Percentiles rank a stretch among this genome's conserved stretches.
Conservation (phyloP, 1,284 basidiomycete species). For the Puccinia hordei region DNA sequence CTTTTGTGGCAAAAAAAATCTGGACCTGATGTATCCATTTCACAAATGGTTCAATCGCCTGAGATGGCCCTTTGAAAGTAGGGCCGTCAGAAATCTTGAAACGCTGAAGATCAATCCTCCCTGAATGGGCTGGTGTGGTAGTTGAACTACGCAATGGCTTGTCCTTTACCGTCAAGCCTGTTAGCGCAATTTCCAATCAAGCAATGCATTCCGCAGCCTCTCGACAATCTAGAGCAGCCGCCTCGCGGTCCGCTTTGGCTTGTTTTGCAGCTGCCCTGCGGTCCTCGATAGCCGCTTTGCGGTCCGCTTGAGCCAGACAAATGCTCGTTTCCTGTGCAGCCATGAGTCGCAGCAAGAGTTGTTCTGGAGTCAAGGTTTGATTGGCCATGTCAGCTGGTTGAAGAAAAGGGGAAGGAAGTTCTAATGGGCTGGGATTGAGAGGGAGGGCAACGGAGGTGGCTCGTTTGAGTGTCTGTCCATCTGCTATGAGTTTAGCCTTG, state of each 20-base stretch:
- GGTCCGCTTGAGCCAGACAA: neutral
- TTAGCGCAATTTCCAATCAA: neutral
- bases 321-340: conserved; percentile 2
- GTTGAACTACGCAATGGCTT: neutral
- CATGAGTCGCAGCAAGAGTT: too few species aligned
- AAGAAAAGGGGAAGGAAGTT: too few species aligned
- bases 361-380: too few species aligned
- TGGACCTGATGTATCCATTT: neutral
- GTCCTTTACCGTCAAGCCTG: neutral
- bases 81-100: conserved; percentile 3
- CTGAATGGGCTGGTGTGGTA: neutral
- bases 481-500: too few species aligned
- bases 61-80: neutral
- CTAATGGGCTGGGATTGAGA: too few species aligned
- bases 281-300: neutral
- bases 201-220: neutral
- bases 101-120: neutral
- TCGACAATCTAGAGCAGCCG: neutral
- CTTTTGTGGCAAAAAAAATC: conserved; percentile 13
- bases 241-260: too few species aligned
- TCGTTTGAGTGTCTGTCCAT: too few species aligned
- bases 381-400: too few species aligned
- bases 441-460: too few species aligned
- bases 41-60: neutral
- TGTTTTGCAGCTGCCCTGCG: too few species aligned